phyloP scores from a whole-genome alignment of 495 filamentous ascomycete genomes.

The Ascodesmis nigricans region DNA sequence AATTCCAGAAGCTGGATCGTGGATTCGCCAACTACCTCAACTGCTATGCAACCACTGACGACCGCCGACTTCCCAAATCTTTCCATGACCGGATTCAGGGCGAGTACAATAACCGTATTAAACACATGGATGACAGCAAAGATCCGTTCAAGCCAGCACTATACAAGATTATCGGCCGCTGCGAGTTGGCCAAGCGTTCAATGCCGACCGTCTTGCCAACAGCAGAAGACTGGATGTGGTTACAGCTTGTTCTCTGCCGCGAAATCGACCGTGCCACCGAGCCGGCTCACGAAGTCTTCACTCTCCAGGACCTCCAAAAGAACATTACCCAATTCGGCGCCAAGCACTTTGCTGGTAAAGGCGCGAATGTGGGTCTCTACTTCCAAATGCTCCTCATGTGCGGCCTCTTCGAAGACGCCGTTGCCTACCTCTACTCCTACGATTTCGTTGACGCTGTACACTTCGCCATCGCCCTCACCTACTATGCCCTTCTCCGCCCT shows the following conservation, averaged over 20 bases:
- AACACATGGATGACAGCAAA: slow-evolving; percentile 66
- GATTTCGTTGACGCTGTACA: slow-evolving; percentile 83
- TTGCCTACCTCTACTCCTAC: slow-evolving; percentile 72
- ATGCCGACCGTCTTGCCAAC: slow-evolving; percentile 60
- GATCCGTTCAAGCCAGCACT: slow-evolving; percentile 95
- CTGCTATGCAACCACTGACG: slow-evolving; percentile 45
- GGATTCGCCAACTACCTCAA: slow-evolving; percentile 78
- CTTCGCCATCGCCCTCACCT: slow-evolving; percentile 73
- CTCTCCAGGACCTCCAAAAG: slow-evolving; percentile 63
- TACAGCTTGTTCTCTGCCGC: slow-evolving; percentile 78
- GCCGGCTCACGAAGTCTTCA: slow-evolving; percentile 69
- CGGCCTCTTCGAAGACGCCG: slow-evolving; percentile 82
- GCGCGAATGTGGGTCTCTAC: slow-evolving; percentile 64
- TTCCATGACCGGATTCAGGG: slow-evolving; percentile 67
- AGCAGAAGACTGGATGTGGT: slow-evolving; percentile 91
- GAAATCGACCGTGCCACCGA: slow-evolving; percentile 69
- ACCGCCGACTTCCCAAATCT: slow-evolving; percentile 49
- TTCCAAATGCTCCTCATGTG: slow-evolving; percentile 78
- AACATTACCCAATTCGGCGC: slow-evolving; percentile 71
- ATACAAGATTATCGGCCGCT: slow-evolving; percentile 92
- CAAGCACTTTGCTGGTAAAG: slow-evolving; percentile 55
- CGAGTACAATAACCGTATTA: slow-evolving; percentile 64
- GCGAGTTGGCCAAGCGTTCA: slow-evolving; percentile 58
- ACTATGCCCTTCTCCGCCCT: slow-evolving; percentile 66
- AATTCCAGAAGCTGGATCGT: slow-evolving; percentile 74